Base-by-base conservation (phyloP, 1,284 basidiomycete species). In the Marasmius tenuissimus region DNA sequence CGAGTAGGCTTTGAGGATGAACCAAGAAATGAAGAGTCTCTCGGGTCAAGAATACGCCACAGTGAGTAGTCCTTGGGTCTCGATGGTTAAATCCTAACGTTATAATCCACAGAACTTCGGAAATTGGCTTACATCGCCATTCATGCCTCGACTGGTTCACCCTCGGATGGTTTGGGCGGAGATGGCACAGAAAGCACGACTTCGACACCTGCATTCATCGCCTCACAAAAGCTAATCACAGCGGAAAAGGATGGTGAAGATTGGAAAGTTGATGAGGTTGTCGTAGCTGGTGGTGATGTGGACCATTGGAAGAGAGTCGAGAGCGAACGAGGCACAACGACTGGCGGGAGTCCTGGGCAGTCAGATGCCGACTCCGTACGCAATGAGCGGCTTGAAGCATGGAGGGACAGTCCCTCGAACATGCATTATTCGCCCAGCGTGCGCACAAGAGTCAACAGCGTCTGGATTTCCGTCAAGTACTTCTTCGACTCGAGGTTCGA, bases 401-500 rank as follows among this genome's bases (percentile, higher is more conserved):
- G 27, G n/a, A 48, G 47, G 27, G 37, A 35, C n/a, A 51, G 47
- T 38, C 52, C 52, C 20, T 18, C n/a, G 18, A 47, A 47, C 45
- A n/a, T 47, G 35, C 56, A 59, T 35, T 38, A 59, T 14, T 40
- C 59, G 9, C 50, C 56, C 4, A 56, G 56, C 38, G 12, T 61
- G 18, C 34, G 38, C 14, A n/a, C 42, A n/a, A 40, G 39, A 27
- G 18, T 61, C 10, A 55, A n/a, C n/a, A 12, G 39, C 14, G 10
- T 51, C 16, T 34, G 56, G 51, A 12, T 18, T 18, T 34, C 14
- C 10, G 47, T 69, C 33, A 56, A 61, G 40, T 53, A 59, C 4
- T 72, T 71, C 40, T 72, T 72, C 56, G 60, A 65, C 45, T 68
- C 69, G 10, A 57, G 58, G n/a, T 66, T 72, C 42, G 65, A 65